Base-by-base conservation (phyloP, 768 basidiomycete species). In the Amanita fuliginea region DNA sequence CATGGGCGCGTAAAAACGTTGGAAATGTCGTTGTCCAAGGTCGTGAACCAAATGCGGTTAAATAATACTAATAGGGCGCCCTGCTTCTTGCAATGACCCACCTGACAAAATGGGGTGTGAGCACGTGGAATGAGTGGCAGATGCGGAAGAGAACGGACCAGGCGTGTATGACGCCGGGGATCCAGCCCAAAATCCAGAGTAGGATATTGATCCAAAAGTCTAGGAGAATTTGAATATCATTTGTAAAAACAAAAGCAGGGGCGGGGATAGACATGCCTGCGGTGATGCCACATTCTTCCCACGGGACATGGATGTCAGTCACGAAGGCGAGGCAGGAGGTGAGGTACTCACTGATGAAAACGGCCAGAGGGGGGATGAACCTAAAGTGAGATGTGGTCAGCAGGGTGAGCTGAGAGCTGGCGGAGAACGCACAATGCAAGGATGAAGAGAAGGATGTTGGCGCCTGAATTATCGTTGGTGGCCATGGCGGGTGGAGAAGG, bases 151-250 rank as follows among this genome's bases (percentile, higher is more conserved):
- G 21, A 21, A 54, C 54, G 52, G 52, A 70, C 71, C 68, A 72
- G 28, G 71, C 68, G 53, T 74, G 71, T 33, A 73, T 57, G 8
- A 70, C 61, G 32, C 69, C 71, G n/a, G 72, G 71, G 44, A 73
- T 66, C 70, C 70, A 73, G 28, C 68, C 68, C 14, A 73, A 55
- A 19, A 70, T 51, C 50, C 42, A 51, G 19, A 51, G 42, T 22
- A 45, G 36, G 33, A 51, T 51, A 32, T 51, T 51, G 14, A 51
- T 51, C 50, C 50, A 51, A 32, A 51, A 51, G 30, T 45, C 42
- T 46, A 39, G 3, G 24, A 32, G 14, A 16, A 37, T 37, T 37
- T n/a, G 10, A 26, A 14, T 36, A 39, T 30, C 11, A 7, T 24
- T 19, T 26, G 11, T 10, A 26, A n/a, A n/a, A n/a, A n/a, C n/a